Conservation (phyloP, 345 rosid species). For the Citrus sp. region DNA sequence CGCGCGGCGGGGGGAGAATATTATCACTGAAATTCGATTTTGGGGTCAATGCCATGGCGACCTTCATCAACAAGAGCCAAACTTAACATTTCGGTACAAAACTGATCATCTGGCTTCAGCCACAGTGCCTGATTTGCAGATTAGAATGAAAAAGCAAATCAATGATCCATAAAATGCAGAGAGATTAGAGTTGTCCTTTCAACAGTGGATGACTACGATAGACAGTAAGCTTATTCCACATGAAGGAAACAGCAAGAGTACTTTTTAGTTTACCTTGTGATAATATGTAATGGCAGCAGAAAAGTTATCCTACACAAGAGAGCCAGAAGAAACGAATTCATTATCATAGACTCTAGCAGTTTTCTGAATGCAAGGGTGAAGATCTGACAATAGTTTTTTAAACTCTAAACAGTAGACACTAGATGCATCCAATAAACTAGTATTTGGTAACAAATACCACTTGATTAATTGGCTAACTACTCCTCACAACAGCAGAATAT, state of each 20-base stretch:
- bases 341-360: neutral
- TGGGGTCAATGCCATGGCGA: slow-evolving; percentile 51
- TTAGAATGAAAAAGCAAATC: slow-evolving; percentile 1
- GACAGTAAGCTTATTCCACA: neutral
- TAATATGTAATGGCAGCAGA: slow-evolving; percentile 76
- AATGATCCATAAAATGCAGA: neutral
- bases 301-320: slow-evolving; percentile 63
- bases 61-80: slow-evolving; percentile 73
- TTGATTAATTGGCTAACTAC: neutral
- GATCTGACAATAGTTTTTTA: neutral
- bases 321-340: neutral
- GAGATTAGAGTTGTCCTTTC: neutral
- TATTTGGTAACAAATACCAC: neutral
- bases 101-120: slow-evolving; percentile 80
- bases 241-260: neutral
- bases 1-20: neutral
- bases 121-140: slow-evolving; percentile 58
- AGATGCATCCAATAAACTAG: neutral
- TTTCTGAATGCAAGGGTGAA: neutral
- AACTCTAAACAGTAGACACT: neutral
- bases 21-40: slow-evolving; percentile 43
- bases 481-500: neutral
- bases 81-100: slow-evolving; percentile 85
- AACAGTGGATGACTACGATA: neutral
- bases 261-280: slow-evolving; percentile 57